phyloP scores from a whole-genome alignment of 768 basidiomycete species.

The Kwoniella shandongensis region DNA sequence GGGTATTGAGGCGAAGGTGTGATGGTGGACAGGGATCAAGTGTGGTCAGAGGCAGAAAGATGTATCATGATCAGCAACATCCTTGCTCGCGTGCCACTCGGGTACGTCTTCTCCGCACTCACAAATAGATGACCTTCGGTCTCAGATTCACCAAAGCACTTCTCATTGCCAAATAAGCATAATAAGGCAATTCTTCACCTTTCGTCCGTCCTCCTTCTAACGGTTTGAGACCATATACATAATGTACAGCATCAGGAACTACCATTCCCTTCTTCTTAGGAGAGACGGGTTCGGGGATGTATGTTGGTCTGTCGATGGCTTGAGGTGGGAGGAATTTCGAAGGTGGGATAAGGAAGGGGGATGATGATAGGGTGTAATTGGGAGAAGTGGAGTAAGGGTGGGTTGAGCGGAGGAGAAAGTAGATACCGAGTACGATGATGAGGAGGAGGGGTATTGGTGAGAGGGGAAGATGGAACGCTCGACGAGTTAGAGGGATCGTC shows the following conservation, averaged over 20 bases:
- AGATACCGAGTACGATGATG: slow-evolving; percentile 6
- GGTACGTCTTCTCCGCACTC: slow-evolving; percentile 24
- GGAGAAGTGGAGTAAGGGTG: neutral
- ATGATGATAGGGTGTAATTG: slow-evolving; percentile 11
- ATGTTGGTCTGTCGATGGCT: slow-evolving; percentile 20
- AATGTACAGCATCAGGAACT: slow-evolving; percentile 52
- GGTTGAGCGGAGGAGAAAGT: slow-evolving; percentile 6
- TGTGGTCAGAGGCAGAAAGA: no score
- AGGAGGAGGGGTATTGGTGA: neutral
- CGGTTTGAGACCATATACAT: slow-evolving; percentile 53
- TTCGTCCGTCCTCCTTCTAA: slow-evolving; percentile 20
- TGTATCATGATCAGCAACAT: no score
- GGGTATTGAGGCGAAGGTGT: no score
- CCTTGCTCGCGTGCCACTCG: no score
- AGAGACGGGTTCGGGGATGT: slow-evolving; percentile 31
- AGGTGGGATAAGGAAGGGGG: slow-evolving; percentile 31
- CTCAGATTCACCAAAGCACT: slow-evolving; percentile 51
- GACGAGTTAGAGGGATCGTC: slow-evolving; percentile 11
- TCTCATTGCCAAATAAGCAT: slow-evolving; percentile 53
- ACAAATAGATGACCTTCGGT: slow-evolving; percentile 53
- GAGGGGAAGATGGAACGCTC: slow-evolving; percentile 4
- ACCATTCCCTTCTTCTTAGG: slow-evolving; percentile 40
- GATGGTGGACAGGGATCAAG: no score
- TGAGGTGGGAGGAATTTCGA: slow-evolving; percentile 33
- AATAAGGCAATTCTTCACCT: slow-evolving; percentile 53